Base-by-base conservation (phyloP, 331 rosid genomes). In the Telfairia occidentalis region DNA sequence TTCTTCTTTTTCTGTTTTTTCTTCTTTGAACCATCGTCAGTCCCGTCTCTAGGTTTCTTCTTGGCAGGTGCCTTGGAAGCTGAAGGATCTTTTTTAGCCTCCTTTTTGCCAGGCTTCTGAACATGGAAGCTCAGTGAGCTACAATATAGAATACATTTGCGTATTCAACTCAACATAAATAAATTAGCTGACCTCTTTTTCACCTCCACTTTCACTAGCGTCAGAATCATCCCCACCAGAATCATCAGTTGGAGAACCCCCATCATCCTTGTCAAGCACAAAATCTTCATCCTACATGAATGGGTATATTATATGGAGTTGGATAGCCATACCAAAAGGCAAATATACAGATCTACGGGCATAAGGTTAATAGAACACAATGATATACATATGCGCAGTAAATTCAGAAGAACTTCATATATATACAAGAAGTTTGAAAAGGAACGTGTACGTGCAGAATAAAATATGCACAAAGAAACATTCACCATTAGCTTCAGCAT, bases 171-270 rank as follows among this genome's bases (percentile, higher is more conserved):
- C 65, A 71, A 32, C 19, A 34, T 37, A 26, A 83, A 77, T 21
- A 69, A 81, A 73, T 74, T 55, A 49, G 60, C 89, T 85, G 58
- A 77, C 97, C 98, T 95, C 98, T 81, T 84, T 88, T 82, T 84
- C 96, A 46, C 61, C 88, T 59, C 88, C 95, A 80, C 86, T 86
- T 15, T 73, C 83, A 78, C 97, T 91, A 46, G 53, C 98, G 85
- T 94, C 96, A 37, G 97, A 89, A 15, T 85, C 97, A 0, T 90
- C 99, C 26, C 59, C 96, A 45, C 98, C 98, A 66, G 98, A 95
- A 89, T 88, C 97, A 87, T 95, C 98, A 28, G 96, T 91, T 58
- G 98, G 93, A 67, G 98, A 95, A 78, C 99, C 99, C 70, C 73
- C 89, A 81, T 95, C 99, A 81, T 95, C 99, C 86, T 87, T 84